Conservation (phyloP, 2,329 filamentous ascomycete genomes). For the Penicillium sp. region DNA sequence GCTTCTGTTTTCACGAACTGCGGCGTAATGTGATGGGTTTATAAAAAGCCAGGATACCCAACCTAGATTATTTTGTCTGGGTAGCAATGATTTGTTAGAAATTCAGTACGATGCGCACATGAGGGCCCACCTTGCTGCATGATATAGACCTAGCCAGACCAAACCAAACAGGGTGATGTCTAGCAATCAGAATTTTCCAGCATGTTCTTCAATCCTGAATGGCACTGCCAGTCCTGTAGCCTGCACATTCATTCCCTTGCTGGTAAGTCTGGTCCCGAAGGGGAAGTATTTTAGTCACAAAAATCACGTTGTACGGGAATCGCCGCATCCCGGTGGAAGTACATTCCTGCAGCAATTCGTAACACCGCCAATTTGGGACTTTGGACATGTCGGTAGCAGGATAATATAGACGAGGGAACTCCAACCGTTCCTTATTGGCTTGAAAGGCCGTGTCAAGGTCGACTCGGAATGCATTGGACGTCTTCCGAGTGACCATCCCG, state of each 20-base stretch:
- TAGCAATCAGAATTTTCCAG: background rate
- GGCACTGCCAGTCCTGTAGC: background rate
- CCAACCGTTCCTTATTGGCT: no score
- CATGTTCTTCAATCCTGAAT: background rate
- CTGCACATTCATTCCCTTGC: background rate
- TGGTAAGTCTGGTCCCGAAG: background rate
- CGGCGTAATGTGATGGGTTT: slow-evolving; percentile 6
- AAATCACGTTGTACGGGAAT: background rate
- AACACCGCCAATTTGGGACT: background rate
- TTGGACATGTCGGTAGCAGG: no score
- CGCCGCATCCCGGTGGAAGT: background rate
- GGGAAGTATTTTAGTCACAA: no score
- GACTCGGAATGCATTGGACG: background rate
- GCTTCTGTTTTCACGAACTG: background rate
- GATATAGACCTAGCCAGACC: background rate
- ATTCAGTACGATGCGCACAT: background rate
- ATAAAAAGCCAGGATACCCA: slow-evolving; percentile 11
- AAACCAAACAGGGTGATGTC: background rate
- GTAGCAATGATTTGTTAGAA: background rate
- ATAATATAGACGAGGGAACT: no score
- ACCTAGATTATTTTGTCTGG: background rate
- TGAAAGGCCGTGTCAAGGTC: background rate
- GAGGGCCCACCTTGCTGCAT: background rate
- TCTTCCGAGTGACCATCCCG: background rate
- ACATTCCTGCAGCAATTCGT: background rate